Conservation (phyloP, 129 eudicot genomes). For the carrot (Daucus carota) region DNA sequence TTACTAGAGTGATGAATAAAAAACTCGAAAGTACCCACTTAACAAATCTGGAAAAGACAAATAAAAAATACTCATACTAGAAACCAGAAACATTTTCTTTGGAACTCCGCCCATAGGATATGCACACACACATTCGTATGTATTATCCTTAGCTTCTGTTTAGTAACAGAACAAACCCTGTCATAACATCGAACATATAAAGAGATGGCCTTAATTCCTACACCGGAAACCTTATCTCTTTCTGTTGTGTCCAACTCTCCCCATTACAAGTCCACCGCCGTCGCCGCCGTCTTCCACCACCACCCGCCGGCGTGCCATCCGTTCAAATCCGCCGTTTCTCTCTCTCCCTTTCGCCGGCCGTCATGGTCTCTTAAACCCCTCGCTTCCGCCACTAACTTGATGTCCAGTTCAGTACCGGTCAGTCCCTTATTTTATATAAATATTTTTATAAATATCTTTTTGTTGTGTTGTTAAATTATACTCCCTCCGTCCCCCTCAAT, state of each 20-base stretch:
- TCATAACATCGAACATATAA: neutral
- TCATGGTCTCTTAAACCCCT: conserved; percentile 2
- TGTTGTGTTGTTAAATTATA: no score
- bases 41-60: no score
- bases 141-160: neutral
- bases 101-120: neutral
- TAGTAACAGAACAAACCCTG: neutral
- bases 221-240: neutral
- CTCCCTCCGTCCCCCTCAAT: no score
- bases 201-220: neutral
- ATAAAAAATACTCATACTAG: no score
- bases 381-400: neutral
- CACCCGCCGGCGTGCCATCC: neutral
- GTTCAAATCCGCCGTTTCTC: neutral
- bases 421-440: no score
- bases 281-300: neutral
- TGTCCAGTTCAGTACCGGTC: neutral
- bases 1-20: no score
- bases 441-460: no score
- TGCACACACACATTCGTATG: no score
- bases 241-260: neutral
- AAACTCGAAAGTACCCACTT: no score
- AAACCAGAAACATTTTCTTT: neutral
- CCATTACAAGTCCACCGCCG: neutral
- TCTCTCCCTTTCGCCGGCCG: neutral